Conservation (phyloP, 2,329 filamentous ascomycete genomes). For the Nemania sp. region DNA sequence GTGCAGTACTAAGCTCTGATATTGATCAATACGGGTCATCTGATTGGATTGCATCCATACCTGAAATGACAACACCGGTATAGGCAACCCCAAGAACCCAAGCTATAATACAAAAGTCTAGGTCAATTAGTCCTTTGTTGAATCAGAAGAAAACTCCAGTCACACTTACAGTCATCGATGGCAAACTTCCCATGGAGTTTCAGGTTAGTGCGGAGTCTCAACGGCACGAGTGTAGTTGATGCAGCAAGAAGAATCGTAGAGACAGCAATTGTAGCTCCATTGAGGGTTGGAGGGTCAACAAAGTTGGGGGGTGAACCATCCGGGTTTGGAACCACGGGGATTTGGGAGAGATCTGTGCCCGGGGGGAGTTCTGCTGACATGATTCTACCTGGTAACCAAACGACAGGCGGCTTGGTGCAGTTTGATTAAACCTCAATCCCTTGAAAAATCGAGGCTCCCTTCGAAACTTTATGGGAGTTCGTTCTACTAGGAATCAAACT, state of each 20-base stretch:
- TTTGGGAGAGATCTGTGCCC: neutral
- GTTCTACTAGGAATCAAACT: too few relatives aligned
- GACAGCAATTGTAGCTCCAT: conserved; percentile 1
- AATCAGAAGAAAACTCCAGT: neutral
- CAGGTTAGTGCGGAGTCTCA: neutral
- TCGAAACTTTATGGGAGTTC: too few relatives aligned
- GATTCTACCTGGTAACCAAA: neutral
- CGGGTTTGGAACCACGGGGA: neutral
- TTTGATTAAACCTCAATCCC: too few relatives aligned
- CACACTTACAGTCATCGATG: neutral
- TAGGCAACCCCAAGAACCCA: neutral
- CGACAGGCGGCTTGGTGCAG: too few relatives aligned
- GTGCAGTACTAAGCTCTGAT: neutral
- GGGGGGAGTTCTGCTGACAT: neutral
- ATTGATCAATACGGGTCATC: neutral
- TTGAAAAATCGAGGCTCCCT: too few relatives aligned
- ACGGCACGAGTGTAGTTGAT: neutral
- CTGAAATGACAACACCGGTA: neutral
- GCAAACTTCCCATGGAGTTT: neutral
- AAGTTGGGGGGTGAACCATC: neutral
- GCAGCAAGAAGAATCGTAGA: neutral
- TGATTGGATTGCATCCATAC: neutral
- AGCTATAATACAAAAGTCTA: neutral
- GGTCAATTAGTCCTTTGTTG: neutral
- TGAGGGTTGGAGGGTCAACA: neutral